These are phyloP conservation scores for Curvularia hawaiiensis DNA, from an alignment of 2,329 filamentous ascomycete genomes.

Conservation along the genomic window DNA sequence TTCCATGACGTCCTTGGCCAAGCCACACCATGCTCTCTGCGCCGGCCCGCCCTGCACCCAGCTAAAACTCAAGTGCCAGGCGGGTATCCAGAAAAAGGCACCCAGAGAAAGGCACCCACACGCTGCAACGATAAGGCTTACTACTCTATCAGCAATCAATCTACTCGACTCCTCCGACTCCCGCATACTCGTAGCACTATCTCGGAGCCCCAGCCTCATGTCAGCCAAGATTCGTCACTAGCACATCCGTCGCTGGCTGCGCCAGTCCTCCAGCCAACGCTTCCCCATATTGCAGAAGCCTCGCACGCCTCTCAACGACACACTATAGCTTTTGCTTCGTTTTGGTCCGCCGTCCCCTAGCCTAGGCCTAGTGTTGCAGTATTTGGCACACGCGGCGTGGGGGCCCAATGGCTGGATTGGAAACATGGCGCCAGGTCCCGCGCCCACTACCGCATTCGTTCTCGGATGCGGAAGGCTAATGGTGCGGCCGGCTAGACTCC, in stretches of 20 bases:
- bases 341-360: neutral
- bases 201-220: neutral
- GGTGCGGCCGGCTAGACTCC: conserved; percentile 10
- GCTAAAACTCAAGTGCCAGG: neutral
- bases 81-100: too few species aligned
- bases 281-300: neutral
- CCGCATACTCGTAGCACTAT: too few species aligned
- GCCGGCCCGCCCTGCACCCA: neutral
- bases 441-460: conserved; percentile 15
- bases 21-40: neutral
- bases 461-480: conserved; percentile 1
- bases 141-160: neutral
- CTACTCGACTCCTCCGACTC: too few species aligned
- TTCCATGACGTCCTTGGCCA: neutral
- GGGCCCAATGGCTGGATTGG: conserved; percentile 9
- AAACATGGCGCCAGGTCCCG: conserved; percentile 5
- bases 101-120: neutral
- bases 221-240: neutral
- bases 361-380: conserved; percentile 1
- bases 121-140: neutral
- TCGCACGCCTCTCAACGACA: neutral
- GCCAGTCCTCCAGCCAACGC: conserved; percentile 1
- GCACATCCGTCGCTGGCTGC: neutral
- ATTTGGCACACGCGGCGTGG: neutral
- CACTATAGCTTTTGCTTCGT: conserved; percentile 4